Evolutionary conservation across 805 yeast genomes (phyloP).

Genomic region (Candida peoriensis): DNA sequence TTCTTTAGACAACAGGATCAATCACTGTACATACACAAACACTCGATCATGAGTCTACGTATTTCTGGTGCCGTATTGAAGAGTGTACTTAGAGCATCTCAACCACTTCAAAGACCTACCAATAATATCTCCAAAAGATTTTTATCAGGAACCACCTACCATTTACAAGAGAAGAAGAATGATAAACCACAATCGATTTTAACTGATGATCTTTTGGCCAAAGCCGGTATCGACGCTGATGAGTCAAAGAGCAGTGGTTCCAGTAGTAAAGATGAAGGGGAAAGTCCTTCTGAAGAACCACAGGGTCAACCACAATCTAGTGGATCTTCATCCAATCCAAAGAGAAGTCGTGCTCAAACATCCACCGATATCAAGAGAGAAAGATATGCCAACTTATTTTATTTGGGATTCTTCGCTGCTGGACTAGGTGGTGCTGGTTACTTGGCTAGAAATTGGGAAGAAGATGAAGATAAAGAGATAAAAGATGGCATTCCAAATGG

Average conservation of each 20-base stretch:
- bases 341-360: constrained; percentile 56
- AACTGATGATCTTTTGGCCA: constrained; percentile 74
- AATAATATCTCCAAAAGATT: constrained; percentile 7
- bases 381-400: constrained; percentile 69
- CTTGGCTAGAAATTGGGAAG: constrained; percentile 82
- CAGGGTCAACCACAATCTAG: constrained; percentile 8
- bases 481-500: constrained; percentile 59
- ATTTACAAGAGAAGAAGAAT: constrained; percentile 17
- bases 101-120: not conserved
- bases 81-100: not conserved
- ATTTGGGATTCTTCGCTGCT: constrained; percentile 47
- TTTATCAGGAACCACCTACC: constrained; percentile 12
- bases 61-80: constrained; percentile 1
- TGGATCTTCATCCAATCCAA: constrained; percentile 12
- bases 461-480: constrained; percentile 59
- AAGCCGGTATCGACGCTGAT: constrained; percentile 75
- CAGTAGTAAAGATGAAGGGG: constrained; percentile 5
- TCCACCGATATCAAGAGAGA: constrained; percentile 81
- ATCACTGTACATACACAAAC: not conserved
- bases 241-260: constrained; percentile 23
- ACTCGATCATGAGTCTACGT: not conserved
- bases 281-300: constrained; percentile 25
- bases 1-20: too few relatives aligned
- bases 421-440: constrained; percentile 57
- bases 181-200: constrained; percentile 46